These are phyloP conservation scores for Colletotrichum sp. DNA, from an alignment of 2,329 filamentous ascomycete species.

Conservation along the genomic window DNA sequence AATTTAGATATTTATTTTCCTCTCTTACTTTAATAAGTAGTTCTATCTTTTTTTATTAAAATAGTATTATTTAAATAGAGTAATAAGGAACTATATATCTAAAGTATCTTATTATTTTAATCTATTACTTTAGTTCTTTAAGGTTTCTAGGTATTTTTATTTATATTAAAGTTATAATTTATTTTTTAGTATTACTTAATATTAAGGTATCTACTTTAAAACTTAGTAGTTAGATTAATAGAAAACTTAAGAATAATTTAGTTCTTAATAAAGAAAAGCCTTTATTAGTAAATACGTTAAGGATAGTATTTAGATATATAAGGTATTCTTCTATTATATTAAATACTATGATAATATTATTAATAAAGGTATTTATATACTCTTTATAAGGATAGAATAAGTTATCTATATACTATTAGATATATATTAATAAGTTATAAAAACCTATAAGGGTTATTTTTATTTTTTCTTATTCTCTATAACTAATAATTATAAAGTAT, in stretches of 20 bases:
- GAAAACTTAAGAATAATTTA: background rate
- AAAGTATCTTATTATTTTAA: background rate
- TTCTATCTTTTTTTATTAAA: background rate
- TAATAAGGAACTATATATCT: rapidly evolving
- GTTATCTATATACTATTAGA: background rate
- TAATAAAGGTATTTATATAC: too few relatives aligned
- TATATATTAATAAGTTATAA: background rate
- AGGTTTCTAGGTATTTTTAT: background rate
- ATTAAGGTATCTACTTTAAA: too few relatives aligned
- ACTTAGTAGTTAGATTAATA: too few relatives aligned
- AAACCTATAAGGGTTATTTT: background rate
- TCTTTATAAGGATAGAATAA: too few relatives aligned
- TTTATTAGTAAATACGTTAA: background rate
- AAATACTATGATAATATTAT: background rate
- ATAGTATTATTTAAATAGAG: background rate
- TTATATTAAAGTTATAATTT: background rate
- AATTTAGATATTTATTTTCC: too few relatives aligned
- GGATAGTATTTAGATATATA: too few relatives aligned
- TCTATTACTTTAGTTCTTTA: background rate
- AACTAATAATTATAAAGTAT: background rate
- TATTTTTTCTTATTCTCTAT: background rate
- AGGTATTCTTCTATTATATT: too few relatives aligned
- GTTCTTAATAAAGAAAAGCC: rapidly evolving
- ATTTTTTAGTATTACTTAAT: background rate
- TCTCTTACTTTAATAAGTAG: background rate